These are phyloP conservation scores for Helotiales sp. DNA, from an alignment of 2,329 filamentous ascomycete genomes.

Conservation along the genomic window DNA sequence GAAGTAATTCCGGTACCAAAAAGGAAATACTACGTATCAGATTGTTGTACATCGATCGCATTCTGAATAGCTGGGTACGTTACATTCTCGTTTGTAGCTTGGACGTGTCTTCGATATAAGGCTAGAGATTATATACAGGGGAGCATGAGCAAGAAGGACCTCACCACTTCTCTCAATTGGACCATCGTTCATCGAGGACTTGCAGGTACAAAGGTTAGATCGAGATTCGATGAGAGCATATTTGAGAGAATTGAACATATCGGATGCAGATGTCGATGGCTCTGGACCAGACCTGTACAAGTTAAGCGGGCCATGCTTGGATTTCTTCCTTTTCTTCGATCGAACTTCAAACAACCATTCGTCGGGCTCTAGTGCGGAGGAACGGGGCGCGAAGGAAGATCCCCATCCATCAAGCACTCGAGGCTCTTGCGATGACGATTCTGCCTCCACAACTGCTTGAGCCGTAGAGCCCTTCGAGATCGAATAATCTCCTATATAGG, in stretches of 20 bases:
- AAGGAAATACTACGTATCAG: slow-evolving; percentile 1
- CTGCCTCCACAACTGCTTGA: slow-evolving; percentile 11
- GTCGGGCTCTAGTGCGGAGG: no score
- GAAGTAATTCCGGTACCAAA: slow-evolving; percentile 1
- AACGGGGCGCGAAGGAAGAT: slow-evolving; percentile 10
- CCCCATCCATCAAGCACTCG: slow-evolving; percentile 3
- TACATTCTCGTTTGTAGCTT: neutral
- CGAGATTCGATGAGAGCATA: slow-evolving; percentile 20
- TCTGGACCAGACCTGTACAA: slow-evolving; percentile 9
- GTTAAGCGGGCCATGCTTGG: slow-evolving; percentile 12
- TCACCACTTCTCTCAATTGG: slow-evolving; percentile 16
- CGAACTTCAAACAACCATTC: neutral
- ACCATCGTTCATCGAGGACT: slow-evolving; percentile 11
- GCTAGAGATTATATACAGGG: slow-evolving; percentile 15
- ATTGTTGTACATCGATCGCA: neutral
- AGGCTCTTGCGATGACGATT: slow-evolving; percentile 9
- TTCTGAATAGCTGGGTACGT: neutral
- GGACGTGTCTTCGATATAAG: neutral
- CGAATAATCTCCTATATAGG: slow-evolving; percentile 24
- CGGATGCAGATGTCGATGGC: slow-evolving; percentile 10
- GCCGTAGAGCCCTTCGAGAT: slow-evolving; percentile 17
- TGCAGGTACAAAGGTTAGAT: slow-evolving; percentile 15
- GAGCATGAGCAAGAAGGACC: slow-evolving; percentile 22
- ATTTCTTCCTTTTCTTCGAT: slow-evolving; percentile 1
- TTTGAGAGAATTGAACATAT: slow-evolving; percentile 19